Conservation (phyloP, 2,329 filamentous ascomycete genomes). For the Epichloe glyceriae region DNA sequence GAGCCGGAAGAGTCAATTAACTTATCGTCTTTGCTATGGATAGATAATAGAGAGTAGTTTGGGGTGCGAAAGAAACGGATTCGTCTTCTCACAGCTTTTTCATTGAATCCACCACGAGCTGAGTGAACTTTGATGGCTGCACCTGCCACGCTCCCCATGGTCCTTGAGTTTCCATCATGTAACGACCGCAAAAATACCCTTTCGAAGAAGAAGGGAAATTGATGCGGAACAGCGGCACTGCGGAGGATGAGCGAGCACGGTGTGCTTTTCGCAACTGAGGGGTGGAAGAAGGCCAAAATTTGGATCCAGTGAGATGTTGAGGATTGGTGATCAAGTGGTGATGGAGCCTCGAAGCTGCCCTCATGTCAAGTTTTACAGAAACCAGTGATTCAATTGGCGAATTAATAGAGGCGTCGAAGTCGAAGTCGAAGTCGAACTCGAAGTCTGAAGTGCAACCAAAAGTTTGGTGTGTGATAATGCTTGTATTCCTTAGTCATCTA, state of each 20-base stretch:
- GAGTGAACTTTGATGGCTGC: constrained; percentile 29
- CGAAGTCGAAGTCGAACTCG: too few species aligned
- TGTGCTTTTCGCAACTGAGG: not conserved
- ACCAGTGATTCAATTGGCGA: not conserved
- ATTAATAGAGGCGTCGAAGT: not conserved
- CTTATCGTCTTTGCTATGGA: too few species aligned
- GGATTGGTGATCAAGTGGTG: not conserved
- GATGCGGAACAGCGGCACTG: not conserved
- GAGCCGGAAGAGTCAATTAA: not conserved
- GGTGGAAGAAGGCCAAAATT: not conserved
- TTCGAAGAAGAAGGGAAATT: not conserved
- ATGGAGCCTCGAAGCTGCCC: not conserved
- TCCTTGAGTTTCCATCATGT: constrained; percentile 16
- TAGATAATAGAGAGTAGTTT: too few species aligned
- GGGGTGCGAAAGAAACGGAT: too few species aligned
- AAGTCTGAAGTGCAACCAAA: too few species aligned
- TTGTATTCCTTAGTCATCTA: too few species aligned
- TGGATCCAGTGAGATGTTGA: not conserved
- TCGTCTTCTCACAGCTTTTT: constrained; percentile 51
- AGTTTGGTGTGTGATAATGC: too few species aligned
- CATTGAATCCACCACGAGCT: constrained; percentile 65
- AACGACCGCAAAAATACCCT: not conserved
- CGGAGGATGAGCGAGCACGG: not conserved
- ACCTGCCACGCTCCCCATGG: constrained; percentile 29
- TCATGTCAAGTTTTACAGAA: constrained; percentile 9